These are phyloP conservation scores for Psilocybe sp. DNA, from an alignment of 768 basidiomycete genomes.

Conservation along the genomic window DNA sequence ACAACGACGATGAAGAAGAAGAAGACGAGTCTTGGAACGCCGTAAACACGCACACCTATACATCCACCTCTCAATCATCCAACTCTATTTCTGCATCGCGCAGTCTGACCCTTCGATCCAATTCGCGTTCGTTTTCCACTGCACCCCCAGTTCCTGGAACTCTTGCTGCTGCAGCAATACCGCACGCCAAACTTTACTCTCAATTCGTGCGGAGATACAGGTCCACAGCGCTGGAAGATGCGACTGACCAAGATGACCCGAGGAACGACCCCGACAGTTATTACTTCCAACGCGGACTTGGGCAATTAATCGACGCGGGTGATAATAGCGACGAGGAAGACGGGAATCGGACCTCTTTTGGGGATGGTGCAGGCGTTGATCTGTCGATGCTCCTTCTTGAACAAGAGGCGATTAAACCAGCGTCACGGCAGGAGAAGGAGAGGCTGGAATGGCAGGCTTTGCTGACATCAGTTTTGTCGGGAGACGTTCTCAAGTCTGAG, in stretches of 20 bases:
- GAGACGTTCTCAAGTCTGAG: constrained; percentile 93
- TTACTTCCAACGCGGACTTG: constrained; percentile 72
- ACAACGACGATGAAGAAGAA: constrained; percentile 49
- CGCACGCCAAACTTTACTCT: constrained; percentile 64
- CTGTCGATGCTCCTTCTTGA: constrained; percentile 54
- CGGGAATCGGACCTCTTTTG: constrained; percentile 38
- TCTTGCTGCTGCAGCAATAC: constrained; percentile 20
- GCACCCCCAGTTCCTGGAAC: constrained; percentile 16
- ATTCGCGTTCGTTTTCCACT: constrained; percentile 23
- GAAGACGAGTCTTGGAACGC: constrained; percentile 40
- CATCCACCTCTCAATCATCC: constrained; percentile 28
- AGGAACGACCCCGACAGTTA: constrained; percentile 82
- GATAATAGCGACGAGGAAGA: constrained; percentile 82
- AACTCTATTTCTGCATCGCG: constrained; percentile 24
- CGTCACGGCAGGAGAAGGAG: constrained; percentile 73
- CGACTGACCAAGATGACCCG: constrained; percentile 55
- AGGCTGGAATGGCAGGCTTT: constrained; percentile 95
- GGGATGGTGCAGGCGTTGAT: constrained; percentile 28
- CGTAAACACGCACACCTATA: constrained; percentile 29
- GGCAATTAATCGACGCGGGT: constrained; percentile 62
- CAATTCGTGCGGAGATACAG: constrained; percentile 79
- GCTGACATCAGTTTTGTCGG: constrained; percentile 88
- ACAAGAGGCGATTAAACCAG: constrained; percentile 61
- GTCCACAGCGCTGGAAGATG: constrained; percentile 46
- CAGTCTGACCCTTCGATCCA: constrained; percentile 25